Percentiles rank a stretch among this genome's conserved stretches.
Evolutionary conservation across 192 early-diverging fungal species (phyloP).

Genomic region (Gamsiella multidivaricata): DNA sequence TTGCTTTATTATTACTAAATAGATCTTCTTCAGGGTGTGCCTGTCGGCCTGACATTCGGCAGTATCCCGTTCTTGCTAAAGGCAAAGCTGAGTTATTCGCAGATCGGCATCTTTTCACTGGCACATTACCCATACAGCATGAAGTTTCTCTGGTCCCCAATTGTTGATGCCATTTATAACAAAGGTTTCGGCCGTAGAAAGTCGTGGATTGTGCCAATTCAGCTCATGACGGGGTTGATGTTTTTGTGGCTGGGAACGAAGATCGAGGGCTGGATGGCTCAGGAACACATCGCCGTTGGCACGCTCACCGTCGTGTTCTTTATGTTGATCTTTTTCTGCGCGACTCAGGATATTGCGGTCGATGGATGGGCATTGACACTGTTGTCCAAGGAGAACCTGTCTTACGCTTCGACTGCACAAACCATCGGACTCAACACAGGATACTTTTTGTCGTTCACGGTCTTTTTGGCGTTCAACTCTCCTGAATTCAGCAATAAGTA

Average conservation of each 20-base stretch:
- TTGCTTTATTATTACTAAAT: background rate
- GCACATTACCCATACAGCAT: constrained; percentile 97
- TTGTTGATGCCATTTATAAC: constrained; percentile 92
- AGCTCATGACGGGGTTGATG: constrained; percentile 82
- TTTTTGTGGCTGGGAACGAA: constrained; percentile 83
- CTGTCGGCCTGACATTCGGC: constrained; percentile 90
- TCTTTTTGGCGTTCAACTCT: constrained; percentile 96
- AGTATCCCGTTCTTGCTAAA: constrained; percentile 96
- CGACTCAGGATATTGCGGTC: constrained; percentile 89
- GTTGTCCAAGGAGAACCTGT: constrained; percentile 90
- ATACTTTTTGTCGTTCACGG: constrained; percentile 95
- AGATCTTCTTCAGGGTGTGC: constrained; percentile 94
- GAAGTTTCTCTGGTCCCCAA: constrained; percentile 98
- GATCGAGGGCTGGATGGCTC: constrained; percentile 76
- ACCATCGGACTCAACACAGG: constrained; percentile 97
- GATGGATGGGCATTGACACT: constrained; percentile 95
- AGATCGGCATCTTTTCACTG: constrained; percentile 94
- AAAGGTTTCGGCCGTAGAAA: constrained; percentile 90
- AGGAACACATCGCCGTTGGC: constrained; percentile 71
- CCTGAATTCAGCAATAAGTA: constrained; percentile 96
- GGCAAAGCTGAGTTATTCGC: constrained; percentile 88
- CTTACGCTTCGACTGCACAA: constrained; percentile 93
- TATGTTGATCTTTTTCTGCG: constrained; percentile 90
- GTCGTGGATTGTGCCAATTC: constrained; percentile 99
- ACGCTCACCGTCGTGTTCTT: constrained; percentile 84